Conservation (phyloP, 2,329 filamentous ascomycete species). For the Trichophyton mentagrophytes region DNA sequence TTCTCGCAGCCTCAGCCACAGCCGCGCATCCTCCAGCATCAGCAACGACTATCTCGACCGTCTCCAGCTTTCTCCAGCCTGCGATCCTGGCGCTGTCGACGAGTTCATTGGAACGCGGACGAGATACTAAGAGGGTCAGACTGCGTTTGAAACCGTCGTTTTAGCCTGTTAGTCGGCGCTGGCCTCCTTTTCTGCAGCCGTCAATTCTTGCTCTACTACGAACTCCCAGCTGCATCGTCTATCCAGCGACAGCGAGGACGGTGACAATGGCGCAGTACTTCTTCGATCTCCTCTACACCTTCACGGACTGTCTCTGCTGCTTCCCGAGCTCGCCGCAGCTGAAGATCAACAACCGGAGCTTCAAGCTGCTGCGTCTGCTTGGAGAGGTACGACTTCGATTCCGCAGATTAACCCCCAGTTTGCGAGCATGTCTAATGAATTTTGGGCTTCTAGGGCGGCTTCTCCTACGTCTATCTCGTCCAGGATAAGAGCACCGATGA, state of each 20-base stretch:
- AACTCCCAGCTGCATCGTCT: not conserved
- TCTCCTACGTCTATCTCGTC: conserved; percentile 97
- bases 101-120: too few species aligned
- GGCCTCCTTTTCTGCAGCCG: too few species aligned
- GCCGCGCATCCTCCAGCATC: not conserved
- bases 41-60: not conserved
- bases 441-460: conserved; percentile 52
- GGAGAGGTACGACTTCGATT: conserved; percentile 55
- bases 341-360: conserved; percentile 86
- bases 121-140: too few species aligned
- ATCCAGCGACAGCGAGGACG: not conserved
- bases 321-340: conserved; percentile 89
- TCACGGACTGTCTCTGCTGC: conserved; percentile 91
- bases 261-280: conserved; percentile 64
- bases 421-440: not conserved
- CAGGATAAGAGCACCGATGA: conserved; percentile 75
- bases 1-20: not conserved
- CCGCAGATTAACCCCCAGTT: not conserved
- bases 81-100: too few species aligned
- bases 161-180: too few species aligned
- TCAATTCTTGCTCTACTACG: not conserved
- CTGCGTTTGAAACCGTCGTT: too few species aligned
- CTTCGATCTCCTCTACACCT: conserved; percentile 76
- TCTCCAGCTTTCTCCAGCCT: not conserved
- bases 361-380: conserved; percentile 87